Conservation (phyloP, 2,329 filamentous ascomycete genomes). For the Paramyrothecium sp. region DNA sequence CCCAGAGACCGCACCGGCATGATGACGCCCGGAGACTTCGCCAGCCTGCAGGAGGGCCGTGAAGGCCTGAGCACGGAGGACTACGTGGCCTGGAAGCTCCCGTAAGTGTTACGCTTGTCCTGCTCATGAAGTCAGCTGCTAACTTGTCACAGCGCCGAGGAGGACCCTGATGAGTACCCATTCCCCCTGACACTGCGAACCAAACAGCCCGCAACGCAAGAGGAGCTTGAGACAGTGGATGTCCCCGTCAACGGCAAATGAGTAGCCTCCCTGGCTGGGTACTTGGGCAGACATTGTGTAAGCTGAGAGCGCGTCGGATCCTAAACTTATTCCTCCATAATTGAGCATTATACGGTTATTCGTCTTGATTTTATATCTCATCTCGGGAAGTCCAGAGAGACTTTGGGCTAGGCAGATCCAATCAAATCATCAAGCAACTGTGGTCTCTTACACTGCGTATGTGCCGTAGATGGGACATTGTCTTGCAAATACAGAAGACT, state of each 20-base stretch:
- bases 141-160: slow-evolving; percentile 68
- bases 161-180: slow-evolving; percentile 75
- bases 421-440: too few relatives aligned
- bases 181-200: slow-evolving; percentile 58
- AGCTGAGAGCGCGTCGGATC: background rate
- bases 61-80: slow-evolving; percentile 95
- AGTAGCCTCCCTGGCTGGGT: background rate
- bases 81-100: slow-evolving; percentile 96
- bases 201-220: slow-evolving; percentile 43
- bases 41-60: slow-evolving; percentile 88
- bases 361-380: too few relatives aligned
- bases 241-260: slow-evolving; percentile 23
- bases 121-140: slow-evolving; percentile 9
- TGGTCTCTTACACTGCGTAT: too few relatives aligned
- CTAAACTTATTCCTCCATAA: background rate
- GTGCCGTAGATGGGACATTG: too few relatives aligned
- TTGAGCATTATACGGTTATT: background rate
- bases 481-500: too few relatives aligned
- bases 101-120: slow-evolving; percentile 62
- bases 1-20: slow-evolving; percentile 88
- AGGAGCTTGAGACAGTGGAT: slow-evolving; percentile 17
- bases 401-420: too few relatives aligned
- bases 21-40: slow-evolving; percentile 99
- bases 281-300: background rate
- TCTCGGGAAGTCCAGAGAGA: too few relatives aligned